Conservation (phyloP, 2,329 filamentous ascomycete genomes). For the Ophiostoma sp. region DNA sequence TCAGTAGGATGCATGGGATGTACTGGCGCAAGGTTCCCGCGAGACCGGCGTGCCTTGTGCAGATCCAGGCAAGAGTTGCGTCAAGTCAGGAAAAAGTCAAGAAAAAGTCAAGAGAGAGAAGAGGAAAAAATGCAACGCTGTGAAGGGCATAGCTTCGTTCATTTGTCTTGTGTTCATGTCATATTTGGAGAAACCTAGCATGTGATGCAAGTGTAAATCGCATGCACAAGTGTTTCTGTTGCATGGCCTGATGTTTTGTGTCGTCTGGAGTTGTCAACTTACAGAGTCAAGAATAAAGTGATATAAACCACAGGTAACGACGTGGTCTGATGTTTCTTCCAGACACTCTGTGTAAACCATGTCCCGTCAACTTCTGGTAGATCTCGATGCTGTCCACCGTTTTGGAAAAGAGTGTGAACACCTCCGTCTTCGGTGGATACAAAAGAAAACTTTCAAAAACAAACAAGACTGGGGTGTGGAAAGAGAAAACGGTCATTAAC, state of each 20-base stretch:
- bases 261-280: not conserved
- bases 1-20: not conserved
- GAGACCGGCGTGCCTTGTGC: not conserved
- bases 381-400: conserved; percentile 7
- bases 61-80: not conserved
- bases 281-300: too few relatives aligned
- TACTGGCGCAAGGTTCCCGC: not conserved
- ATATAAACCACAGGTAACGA: not conserved
- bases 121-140: not conserved
- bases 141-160: conserved; percentile 6
- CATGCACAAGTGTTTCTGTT: not conserved
- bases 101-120: not conserved
- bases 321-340: not conserved
- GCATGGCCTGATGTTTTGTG: not conserved
- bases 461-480: not conserved
- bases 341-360: not conserved
- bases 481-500: conserved; percentile 14
- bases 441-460: not conserved
- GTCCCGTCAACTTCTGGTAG: not conserved
- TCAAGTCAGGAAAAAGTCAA: not conserved
- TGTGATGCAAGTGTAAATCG: not conserved
- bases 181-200: not conserved
- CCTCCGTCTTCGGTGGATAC: not conserved
- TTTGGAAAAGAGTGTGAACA: not conserved
- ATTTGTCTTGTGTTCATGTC: not conserved